Percentiles rank a stretch among this genome's conserved stretches.
Conservation (phyloP, 257 asterid genomes). For the Catharanthus roseus region DNA sequence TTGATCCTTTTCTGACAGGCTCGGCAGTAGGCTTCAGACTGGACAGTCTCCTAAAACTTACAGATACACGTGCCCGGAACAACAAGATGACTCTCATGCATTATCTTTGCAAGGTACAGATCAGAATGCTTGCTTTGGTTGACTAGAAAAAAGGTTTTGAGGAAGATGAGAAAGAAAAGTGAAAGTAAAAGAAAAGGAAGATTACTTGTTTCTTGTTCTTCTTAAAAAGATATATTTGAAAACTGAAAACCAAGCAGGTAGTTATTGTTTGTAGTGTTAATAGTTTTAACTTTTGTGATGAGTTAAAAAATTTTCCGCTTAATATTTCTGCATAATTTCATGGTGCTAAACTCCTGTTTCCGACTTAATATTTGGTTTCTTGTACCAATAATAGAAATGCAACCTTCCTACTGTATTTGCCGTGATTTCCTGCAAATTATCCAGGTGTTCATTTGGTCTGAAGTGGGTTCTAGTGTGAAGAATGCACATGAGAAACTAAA, state of each 20-base stretch:
- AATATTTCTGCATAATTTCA: not conserved
- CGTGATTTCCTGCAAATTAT: not conserved
- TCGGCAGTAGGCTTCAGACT: slow-evolving; percentile 90
- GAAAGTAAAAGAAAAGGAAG: not conserved
- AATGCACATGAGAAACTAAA: not conserved
- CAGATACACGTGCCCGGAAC: slow-evolving; percentile 89
- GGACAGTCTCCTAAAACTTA: slow-evolving; percentile 95
- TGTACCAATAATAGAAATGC: not conserved
- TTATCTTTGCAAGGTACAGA: slow-evolving; percentile 81
- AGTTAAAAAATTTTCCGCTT: not conserved
- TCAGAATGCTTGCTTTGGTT: slow-evolving; percentile 2
- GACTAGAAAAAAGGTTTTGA: not conserved
- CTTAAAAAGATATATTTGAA: not conserved
- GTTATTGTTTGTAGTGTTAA: not conserved
- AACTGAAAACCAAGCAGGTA: not conserved
- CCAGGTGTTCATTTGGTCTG: not conserved
- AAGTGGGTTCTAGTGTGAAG: not conserved
- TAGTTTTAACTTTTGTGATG: not conserved
- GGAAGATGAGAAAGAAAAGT: not conserved
- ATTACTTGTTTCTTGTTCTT: not conserved
- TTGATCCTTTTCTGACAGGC: slow-evolving; percentile 43
- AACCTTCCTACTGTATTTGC: not conserved
- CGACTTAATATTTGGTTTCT: not conserved
- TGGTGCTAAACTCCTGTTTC: not conserved
- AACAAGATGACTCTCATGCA: slow-evolving; percentile 98